These are phyloP conservation scores for Collybia sp. DNA, from an alignment of 768 basidiomycete genomes.

Conservation along the genomic window DNA sequence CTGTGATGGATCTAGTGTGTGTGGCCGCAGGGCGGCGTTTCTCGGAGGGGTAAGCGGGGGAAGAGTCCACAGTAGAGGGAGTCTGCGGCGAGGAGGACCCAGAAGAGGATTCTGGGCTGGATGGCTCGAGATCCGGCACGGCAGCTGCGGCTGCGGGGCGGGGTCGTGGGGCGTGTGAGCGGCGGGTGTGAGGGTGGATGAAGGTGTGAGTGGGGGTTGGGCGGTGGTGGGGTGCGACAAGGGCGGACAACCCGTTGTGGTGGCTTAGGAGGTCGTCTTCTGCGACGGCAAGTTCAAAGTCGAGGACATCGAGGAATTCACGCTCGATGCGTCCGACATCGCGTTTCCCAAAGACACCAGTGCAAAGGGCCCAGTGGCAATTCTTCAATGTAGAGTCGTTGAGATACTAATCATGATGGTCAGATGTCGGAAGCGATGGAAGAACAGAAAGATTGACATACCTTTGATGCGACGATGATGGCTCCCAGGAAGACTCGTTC, in stretches of 20 bases:
- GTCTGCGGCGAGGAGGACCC: slow-evolving; percentile 19
- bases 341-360: slow-evolving; percentile 76
- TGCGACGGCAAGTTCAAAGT: slow-evolving; percentile 64
- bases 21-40: slow-evolving; percentile 9
- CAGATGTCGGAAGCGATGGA: slow-evolving; percentile 8
- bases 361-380: slow-evolving; percentile 85
- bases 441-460: slow-evolving; percentile 26
- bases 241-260: slow-evolving; percentile 33
- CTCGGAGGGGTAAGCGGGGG: slow-evolving; percentile 14
- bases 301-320: slow-evolving; percentile 76
- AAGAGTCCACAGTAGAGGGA: slow-evolving; percentile 18
- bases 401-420: slow-evolving; percentile 47
- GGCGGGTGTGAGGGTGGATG: slow-evolving; percentile 11
- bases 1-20: slow-evolving; percentile 1
- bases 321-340: slow-evolving; percentile 80
- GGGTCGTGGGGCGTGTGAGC: slow-evolving; percentile 11
- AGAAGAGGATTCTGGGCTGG: slow-evolving; percentile 32
- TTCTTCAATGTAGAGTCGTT: slow-evolving; percentile 92
- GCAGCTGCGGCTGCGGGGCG: background rate
- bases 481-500: slow-evolving; percentile 90
- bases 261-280: slow-evolving; percentile 60
- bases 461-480: slow-evolving; percentile 85
- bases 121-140: slow-evolving; percentile 24
- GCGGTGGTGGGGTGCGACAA: slow-evolving; percentile 14
- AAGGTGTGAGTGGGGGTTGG: slow-evolving; percentile 17